Base-by-base conservation (phyloP, 1,284 basidiomycete species). In the Peniophora sp. region DNA sequence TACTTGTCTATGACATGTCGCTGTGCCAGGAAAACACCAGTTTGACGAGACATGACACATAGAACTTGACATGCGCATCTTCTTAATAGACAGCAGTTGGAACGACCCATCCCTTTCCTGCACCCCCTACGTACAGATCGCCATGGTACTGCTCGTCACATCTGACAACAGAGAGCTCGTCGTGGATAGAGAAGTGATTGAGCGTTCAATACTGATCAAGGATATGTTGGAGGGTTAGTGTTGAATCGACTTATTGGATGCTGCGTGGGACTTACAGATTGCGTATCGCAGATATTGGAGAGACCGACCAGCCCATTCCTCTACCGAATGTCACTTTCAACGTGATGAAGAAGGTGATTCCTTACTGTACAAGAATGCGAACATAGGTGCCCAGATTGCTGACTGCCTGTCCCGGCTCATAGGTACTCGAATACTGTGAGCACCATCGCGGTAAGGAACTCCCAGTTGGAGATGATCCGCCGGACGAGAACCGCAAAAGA, bases 341-440 rank as follows among this genome's bases (percentile, higher is more conserved):
- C 58, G 97, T 99, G 5, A 73, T 99, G 65, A 95, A 93, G 77
- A 99, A 99, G 87, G 93, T 89, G 50, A 35, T 17, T 2, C 25
- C 17, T 10, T 14, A 9, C 22, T 10, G 9, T 8, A 10, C 10
- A 10, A 9, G 10, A 20, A 11, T 20, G 8, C 5, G 8, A 6
- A 6, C 6, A 32, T 32, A 12, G 27, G n/a, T n/a, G n/a, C n/a
- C n/a, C 27, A 12, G 6, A 12, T 8, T 41, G 38, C n/a, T 41
- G n/a, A n/a, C 38, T 16, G 19, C 38, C 17, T 10, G 12, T 23
- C 24, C 17, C 9, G 52, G 44, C 35, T 32, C 20, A 39, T 60
- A 96, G 92, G 94, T 99, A 51, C 79, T 99, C 46, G 97, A 99
- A 67, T 99, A 97, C 79, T 99, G 97, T 78, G 94, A 97, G 63